Percentiles rank a stretch among this genome's conserved stretches.
Conservation (phyloP, 306 rosid species). For the Quercus bicolor region DNA sequence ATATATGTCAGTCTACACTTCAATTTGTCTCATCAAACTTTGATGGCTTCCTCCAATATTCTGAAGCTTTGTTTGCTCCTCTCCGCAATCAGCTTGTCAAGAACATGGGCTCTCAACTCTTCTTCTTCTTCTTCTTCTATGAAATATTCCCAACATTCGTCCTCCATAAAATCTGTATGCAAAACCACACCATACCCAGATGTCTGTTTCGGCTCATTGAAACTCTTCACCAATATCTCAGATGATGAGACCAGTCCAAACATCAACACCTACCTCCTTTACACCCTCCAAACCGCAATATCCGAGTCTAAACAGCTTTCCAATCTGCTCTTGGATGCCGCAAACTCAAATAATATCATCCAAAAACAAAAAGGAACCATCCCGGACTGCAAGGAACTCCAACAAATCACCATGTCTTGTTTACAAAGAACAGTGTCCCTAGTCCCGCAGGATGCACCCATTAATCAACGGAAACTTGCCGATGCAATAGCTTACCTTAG, state of each 20-base stretch:
- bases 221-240: constrained; percentile 46
- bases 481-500: constrained; percentile 71
- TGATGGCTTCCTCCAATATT: constrained; percentile 45
- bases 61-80: constrained; percentile 36
- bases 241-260: constrained; percentile 46
- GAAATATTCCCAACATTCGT: constrained; percentile 19
- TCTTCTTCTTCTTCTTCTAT: constrained; percentile 23
- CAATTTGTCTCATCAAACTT: neutral
- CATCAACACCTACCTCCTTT: constrained; percentile 52
- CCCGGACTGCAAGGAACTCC: constrained; percentile 72
- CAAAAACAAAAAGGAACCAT: constrained; percentile 66
- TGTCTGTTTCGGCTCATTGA: constrained; percentile 48
- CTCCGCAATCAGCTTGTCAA: constrained; percentile 22
- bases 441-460: constrained; percentile 16
- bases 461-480: constrained; percentile 19
- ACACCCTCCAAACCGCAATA: constrained; percentile 50
- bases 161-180: constrained; percentile 54
- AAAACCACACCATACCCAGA: constrained; percentile 50
- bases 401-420: constrained; percentile 49
- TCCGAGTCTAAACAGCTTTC: constrained; percentile 59
- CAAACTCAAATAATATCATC: constrained; percentile 29
- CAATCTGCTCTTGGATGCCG: constrained; percentile 34
- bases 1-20: neutral
- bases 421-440: constrained; percentile 46
- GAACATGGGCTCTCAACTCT: constrained; percentile 11